Conservation (phyloP, 305 asterid genomes). For the Ajuga reptans region DNA sequence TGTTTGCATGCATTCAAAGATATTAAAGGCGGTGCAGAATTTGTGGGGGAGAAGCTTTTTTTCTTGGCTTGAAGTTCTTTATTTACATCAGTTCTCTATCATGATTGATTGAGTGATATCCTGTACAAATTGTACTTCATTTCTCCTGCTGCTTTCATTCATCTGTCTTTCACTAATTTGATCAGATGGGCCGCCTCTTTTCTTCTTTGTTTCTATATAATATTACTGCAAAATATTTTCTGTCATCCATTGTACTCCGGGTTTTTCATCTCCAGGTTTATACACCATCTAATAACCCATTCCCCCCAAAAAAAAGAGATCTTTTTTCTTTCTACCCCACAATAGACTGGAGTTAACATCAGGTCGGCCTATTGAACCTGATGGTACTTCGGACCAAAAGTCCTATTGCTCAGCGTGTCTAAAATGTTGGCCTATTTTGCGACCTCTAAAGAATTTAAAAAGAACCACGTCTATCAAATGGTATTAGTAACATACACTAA, state of each 20-base stretch:
- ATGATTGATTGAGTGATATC: slow-evolving; percentile 54
- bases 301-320: no score
- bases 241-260: slow-evolving; percentile 7
- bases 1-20: slow-evolving; percentile 33
- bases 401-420: no score
- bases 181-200: slow-evolving; percentile 75
- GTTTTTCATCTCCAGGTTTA: slow-evolving; percentile 14
- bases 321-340: no score
- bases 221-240: no score
- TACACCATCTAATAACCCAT: background rate
- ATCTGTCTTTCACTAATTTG: slow-evolving; percentile 39
- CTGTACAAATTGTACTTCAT: slow-evolving; percentile 36
- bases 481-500: background rate
- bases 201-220: slow-evolving; percentile 12
- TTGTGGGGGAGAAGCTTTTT: background rate
- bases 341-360: no score
- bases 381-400: no score
- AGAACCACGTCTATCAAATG: no score
- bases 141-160: slow-evolving; percentile 16
- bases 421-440: no score
- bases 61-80: background rate
- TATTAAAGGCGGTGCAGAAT: slow-evolving; percentile 20
- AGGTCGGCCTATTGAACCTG: no score
- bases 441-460: no score
- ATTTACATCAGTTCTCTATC: slow-evolving; percentile 34